Conservation (phyloP, 2,329 filamentous ascomycete genomes). For the Hypoxylon sp. region DNA sequence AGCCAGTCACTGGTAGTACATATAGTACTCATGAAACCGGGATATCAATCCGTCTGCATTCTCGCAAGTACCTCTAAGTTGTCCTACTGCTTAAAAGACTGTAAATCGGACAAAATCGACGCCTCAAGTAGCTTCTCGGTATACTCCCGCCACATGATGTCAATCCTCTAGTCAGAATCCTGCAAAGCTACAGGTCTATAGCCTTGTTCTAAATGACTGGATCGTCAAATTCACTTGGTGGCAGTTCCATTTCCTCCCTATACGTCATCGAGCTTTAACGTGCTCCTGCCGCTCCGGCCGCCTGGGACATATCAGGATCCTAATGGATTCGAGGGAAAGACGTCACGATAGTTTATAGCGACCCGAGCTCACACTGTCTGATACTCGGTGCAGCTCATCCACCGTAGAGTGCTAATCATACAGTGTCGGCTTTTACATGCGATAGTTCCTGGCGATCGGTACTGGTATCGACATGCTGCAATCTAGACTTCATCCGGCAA, state of each 20-base stretch:
- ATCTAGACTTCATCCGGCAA: conserved; percentile 39
- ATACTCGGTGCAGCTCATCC: neutral
- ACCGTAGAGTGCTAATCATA: conserved; percentile 16
- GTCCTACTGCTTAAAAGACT: conserved; percentile 1
- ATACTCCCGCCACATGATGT: neutral
- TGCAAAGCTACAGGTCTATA: conserved; percentile 15
- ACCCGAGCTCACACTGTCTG: conserved; percentile 8
- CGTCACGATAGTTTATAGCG: conserved; percentile 18
- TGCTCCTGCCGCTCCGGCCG: neutral
- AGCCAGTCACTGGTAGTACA: neutral
- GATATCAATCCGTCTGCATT: conserved; percentile 8
- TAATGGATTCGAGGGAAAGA: conserved; percentile 1
- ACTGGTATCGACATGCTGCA: conserved; percentile 25
- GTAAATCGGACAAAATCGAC: conserved; percentile 3
- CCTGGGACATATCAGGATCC: conserved; percentile 11
- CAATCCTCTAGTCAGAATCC: conserved; percentile 14
- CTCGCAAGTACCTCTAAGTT: conserved; percentile 24
- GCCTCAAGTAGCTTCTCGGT: conserved; percentile 1
- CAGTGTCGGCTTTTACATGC: conserved; percentile 12
- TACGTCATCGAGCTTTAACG: conserved; percentile 31
- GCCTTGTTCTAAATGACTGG: conserved; percentile 18
- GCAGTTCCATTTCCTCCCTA: conserved; percentile 4
- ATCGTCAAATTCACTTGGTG: conserved; percentile 5
- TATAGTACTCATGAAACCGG: conserved; percentile 4
- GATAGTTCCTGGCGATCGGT: conserved; percentile 32